Percentiles rank a stretch among this genome's conserved stretches.
phyloP scores from a whole-genome alignment of 495 filamentous ascomycete genomes.

The Penicillium robsamsonii region DNA sequence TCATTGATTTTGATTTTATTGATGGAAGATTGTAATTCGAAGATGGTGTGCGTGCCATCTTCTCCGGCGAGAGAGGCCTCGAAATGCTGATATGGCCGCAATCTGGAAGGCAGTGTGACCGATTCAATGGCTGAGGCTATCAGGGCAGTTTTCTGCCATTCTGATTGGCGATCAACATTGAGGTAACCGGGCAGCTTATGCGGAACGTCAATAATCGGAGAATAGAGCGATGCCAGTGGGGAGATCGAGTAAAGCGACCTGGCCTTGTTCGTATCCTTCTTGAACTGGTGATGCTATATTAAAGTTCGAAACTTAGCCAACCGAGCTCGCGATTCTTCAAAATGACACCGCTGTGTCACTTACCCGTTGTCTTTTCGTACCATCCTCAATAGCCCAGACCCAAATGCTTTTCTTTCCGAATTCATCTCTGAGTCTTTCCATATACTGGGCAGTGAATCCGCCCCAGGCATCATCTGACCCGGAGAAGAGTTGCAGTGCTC shows the following conservation, averaged over 20 bases:
- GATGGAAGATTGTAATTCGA: slow-evolving; percentile 61
- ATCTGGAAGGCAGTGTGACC: slow-evolving; percentile 70
- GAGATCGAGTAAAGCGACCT: slow-evolving; percentile 64
- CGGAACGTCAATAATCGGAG: slow-evolving; percentile 69
- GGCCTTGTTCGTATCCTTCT: slow-evolving; percentile 65
- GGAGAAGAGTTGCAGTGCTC: slow-evolving; percentile 80
- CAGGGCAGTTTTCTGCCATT: slow-evolving; percentile 81
- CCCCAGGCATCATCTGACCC: slow-evolving; percentile 90
- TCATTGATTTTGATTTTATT: slow-evolving; percentile 27
- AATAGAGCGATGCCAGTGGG: slow-evolving; percentile 69
- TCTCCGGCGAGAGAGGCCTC: slow-evolving; percentile 70
- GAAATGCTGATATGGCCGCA: slow-evolving; percentile 61
- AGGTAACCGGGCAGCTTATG: slow-evolving; percentile 57
- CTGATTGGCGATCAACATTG: slow-evolving; percentile 59
- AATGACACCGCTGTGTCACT: slow-evolving; percentile 21
- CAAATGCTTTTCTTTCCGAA: slow-evolving; percentile 82
- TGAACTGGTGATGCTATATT: slow-evolving; percentile 41
- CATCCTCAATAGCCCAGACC: slow-evolving; percentile 79
- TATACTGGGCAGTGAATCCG: slow-evolving; percentile 75
- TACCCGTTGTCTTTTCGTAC: slow-evolving; percentile 57
- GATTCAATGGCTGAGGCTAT: slow-evolving; percentile 78
- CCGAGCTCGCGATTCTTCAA: background rate
- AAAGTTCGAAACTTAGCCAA: slow-evolving; percentile 12
- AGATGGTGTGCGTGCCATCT: slow-evolving; percentile 73
- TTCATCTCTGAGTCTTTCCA: slow-evolving; percentile 83